Evolutionary conservation across 345 rosid species (phyloP), one percentile per base, ranked within the genome.

Genomic region (Lumnitzera racemosa): DNA sequence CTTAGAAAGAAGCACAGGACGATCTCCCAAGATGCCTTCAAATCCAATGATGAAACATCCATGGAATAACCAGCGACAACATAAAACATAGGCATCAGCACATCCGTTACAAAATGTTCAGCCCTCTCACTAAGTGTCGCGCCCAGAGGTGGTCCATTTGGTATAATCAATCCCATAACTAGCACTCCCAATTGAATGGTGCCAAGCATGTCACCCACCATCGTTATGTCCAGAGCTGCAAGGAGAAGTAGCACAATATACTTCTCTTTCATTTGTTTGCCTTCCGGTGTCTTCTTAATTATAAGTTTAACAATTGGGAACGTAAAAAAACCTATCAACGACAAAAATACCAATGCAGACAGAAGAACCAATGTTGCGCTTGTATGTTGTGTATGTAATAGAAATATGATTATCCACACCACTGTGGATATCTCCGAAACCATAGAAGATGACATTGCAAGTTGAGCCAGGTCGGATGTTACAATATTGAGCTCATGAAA

Each of bases 21-120:
- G 4, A 51, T 15, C 4, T 16, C 7, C 9, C 16, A 13, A 4
- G 20, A 2, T 1, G 36, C 47, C 52, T 15, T 11, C 27, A 36
- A 25, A 31, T 72, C 55, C n/a, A 76, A 16, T 31, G 25, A 6
- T 10, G 51, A 9, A 0, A 69, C n/a, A 67, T 76, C 54, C 48
- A 61, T 60, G 24, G 11, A 14, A 50, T 53, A 61, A 29, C 77
- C 80, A 16, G 69, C 2, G 5, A 29, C 47, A 51, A 72, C 14
- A n/a, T 58, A 76, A 48, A 69, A 66, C 46, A 69, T 51, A 2
- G 77, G 77, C 54, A 72, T 14, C 12, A 76, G 49, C 53, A 76
- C 9, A 11, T 76, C 77, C 17, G 15, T 56, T 46, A 72, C 36
- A 47, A 72, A 4, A 2, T 43, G 23, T 49, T 76, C 80, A n/a